Evolutionary conservation across 768 basidiomycete genomes (phyloP).

Genomic region (Termitomyces sp.): DNA sequence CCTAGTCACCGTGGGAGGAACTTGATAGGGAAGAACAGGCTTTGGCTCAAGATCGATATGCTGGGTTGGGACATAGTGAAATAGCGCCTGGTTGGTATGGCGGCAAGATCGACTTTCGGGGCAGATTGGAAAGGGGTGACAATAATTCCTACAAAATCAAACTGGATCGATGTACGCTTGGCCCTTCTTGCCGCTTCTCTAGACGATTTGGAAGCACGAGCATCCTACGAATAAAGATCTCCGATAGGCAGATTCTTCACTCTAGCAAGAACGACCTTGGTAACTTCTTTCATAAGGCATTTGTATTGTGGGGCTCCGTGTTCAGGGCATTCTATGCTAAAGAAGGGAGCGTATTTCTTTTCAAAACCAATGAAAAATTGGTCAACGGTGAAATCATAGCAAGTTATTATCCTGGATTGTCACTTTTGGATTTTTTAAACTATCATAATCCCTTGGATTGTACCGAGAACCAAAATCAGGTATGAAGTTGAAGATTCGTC

Average conservation of each 20-base stretch:
- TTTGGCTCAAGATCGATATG: slow-evolving; percentile 28
- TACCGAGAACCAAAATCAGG: slow-evolving; percentile 46
- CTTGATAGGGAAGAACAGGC: slow-evolving; percentile 52
- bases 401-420: slow-evolving; percentile 15
- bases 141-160: slow-evolving; percentile 32
- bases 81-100: slow-evolving; percentile 50
- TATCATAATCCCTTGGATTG: slow-evolving; percentile 51
- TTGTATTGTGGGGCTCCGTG: slow-evolving; percentile 51
- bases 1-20: slow-evolving; percentile 61
- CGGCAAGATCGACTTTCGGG: slow-evolving; percentile 56
- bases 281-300: slow-evolving; percentile 44
- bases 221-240: slow-evolving; percentile 49
- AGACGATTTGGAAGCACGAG: slow-evolving; percentile 63
- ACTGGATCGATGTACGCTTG: slow-evolving; percentile 48
- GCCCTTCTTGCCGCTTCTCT: slow-evolving; percentile 53
- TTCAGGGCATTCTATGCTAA: slow-evolving; percentile 63
- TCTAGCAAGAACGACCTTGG: slow-evolving; percentile 27
- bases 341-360: slow-evolving; percentile 52
- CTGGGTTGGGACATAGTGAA: slow-evolving; percentile 41
- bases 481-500: slow-evolving; percentile 18
- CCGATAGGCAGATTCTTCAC: slow-evolving; percentile 28
- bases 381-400: slow-evolving; percentile 17
- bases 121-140: slow-evolving; percentile 26
- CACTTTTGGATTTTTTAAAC: slow-evolving; percentile 46
- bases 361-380: slow-evolving; percentile 48